Evolutionary conservation across 1,284 basidiomycete genomes (phyloP).

Genomic region (Cerrena zonata): DNA sequence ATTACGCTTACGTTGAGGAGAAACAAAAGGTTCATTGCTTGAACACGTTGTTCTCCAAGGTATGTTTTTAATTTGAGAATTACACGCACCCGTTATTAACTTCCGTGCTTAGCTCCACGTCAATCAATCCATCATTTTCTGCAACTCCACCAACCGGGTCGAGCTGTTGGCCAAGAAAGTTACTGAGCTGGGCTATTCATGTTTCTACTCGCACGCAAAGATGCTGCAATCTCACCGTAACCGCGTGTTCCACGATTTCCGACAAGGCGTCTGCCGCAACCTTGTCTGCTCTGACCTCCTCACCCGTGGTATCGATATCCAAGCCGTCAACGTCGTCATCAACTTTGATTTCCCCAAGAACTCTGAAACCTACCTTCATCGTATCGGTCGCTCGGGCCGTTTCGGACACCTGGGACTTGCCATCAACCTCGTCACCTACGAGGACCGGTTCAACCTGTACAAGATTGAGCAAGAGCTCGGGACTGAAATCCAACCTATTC

Average conservation of each 20-base stretch:
- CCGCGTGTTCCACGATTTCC: slow-evolving; percentile 99
- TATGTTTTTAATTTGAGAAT: too few relatives aligned
- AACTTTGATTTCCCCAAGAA: slow-evolving; percentile 99
- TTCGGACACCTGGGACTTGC: slow-evolving; percentile 96
- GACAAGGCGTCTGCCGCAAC: slow-evolving; percentile 95
- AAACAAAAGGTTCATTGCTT: slow-evolving; percentile 98
- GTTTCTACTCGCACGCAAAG: slow-evolving; percentile 99
- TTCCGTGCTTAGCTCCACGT: slow-evolving; percentile 79
- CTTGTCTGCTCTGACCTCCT: slow-evolving; percentile 94
- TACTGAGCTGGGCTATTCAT: slow-evolving; percentile 97
- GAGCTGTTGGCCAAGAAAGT: slow-evolving; percentile 99
- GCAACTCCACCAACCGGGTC: slow-evolving; percentile 98
- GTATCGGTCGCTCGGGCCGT: slow-evolving; percentile 94
- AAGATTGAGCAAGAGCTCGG: slow-evolving; percentile 97
- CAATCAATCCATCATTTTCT: slow-evolving; percentile 99
- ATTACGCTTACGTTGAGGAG: slow-evolving; percentile 98
- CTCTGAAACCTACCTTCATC: slow-evolving; percentile 95
- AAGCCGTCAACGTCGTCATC: slow-evolving; percentile 99
- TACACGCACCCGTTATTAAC: slow-evolving; percentile 10
- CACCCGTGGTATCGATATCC: slow-evolving; percentile 98
- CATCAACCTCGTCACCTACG: slow-evolving; percentile 93
- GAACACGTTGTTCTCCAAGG: slow-evolving; percentile 95
- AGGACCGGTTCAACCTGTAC: slow-evolving; percentile 96
- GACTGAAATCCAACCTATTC: slow-evolving; percentile 96
- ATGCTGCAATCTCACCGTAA: slow-evolving; percentile 99